These are phyloP conservation scores for Prunus mongolica DNA, from an alignment of 306 rosid species.

Conservation along the genomic window DNA sequence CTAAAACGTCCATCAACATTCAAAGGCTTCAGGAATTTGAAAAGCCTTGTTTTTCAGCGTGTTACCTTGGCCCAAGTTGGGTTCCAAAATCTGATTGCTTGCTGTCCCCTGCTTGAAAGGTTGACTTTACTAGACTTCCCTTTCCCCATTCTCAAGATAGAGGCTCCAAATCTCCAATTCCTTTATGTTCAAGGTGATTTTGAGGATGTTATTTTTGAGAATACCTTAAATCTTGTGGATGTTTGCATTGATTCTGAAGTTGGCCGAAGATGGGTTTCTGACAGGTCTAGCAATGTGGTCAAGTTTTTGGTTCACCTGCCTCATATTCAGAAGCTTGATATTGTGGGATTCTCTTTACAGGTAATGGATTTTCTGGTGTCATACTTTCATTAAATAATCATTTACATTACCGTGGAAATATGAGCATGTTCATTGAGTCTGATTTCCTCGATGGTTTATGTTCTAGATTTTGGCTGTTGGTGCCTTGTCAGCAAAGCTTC, in stretches of 20 bases:
- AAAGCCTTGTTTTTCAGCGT: conserved; percentile 42
- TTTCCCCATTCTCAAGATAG: neutral
- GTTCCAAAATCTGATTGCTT: neutral
- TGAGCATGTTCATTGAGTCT: neutral
- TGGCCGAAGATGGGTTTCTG: conserved; percentile 25
- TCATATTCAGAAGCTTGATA: conserved; percentile 23
- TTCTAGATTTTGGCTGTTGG: conserved; percentile 27
- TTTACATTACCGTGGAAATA: neutral
- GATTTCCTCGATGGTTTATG: conserved; percentile 21
- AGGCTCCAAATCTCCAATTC: conserved; percentile 5
- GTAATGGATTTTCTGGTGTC: conserved; percentile 10
- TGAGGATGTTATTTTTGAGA: conserved; percentile 37
- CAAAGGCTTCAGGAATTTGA: conserved; percentile 47
- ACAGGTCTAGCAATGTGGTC: conserved; percentile 38
- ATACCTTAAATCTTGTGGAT: conserved; percentile 39
- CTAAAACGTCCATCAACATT: conserved; percentile 41
- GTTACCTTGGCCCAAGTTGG: conserved; percentile 45
- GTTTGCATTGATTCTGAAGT: conserved; percentile 34
- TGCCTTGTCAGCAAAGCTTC: conserved; percentile 32
- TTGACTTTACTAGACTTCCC: neutral
- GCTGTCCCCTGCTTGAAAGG: neutral
- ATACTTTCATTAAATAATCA: neutral
- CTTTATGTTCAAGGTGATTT: conserved; percentile 33
- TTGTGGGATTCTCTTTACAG: conserved; percentile 18
- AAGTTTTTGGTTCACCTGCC: conserved; percentile 43